A percentile compares a stretch with the other conserved stretches of the same genome.
These are phyloP conservation scores for Lactarius tabidus DNA, from an alignment of 768 basidiomycete species.

Conservation along the genomic window DNA sequence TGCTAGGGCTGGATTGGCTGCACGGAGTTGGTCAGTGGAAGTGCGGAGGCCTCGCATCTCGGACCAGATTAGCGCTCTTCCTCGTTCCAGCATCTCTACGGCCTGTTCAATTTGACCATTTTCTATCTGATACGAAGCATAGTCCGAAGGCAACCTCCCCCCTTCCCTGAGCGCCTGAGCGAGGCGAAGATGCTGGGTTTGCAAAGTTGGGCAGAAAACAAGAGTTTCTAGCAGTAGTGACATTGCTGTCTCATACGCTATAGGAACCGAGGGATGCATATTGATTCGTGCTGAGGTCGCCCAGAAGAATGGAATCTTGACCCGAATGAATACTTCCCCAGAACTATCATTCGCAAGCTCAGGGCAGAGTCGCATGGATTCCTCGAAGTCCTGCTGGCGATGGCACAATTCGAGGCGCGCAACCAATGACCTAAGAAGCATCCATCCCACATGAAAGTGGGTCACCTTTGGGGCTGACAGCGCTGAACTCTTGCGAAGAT, in stretches of 20 bases:
- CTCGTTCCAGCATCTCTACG: conserved; percentile 5
- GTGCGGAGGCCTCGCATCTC: background rate
- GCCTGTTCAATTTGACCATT: background rate
- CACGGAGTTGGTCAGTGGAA: background rate
- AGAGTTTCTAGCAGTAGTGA: too few relatives aligned
- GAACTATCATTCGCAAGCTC: background rate
- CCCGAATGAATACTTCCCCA: background rate
- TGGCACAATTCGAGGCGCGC: background rate
- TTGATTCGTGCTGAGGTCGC: too few relatives aligned
- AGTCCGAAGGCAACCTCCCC: background rate
- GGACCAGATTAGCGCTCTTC: conserved; percentile 7
- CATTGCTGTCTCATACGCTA: too few relatives aligned
- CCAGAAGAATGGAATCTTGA: background rate
- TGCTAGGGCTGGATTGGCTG: background rate
- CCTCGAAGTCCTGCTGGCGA: background rate
- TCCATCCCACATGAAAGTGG: too few relatives aligned
- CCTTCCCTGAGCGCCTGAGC: too few relatives aligned
- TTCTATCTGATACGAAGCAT: conserved; percentile 2
- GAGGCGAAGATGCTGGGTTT: background rate
- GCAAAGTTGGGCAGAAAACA: too few relatives aligned
- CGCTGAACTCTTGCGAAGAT: too few relatives aligned
- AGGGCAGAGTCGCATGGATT: background rate
- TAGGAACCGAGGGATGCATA: too few relatives aligned
- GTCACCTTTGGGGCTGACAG: too few relatives aligned
- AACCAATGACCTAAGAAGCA: background rate